Conservation (phyloP, 2,329 filamentous ascomycete genomes). For the Cryphonectria nitschkei region DNA sequence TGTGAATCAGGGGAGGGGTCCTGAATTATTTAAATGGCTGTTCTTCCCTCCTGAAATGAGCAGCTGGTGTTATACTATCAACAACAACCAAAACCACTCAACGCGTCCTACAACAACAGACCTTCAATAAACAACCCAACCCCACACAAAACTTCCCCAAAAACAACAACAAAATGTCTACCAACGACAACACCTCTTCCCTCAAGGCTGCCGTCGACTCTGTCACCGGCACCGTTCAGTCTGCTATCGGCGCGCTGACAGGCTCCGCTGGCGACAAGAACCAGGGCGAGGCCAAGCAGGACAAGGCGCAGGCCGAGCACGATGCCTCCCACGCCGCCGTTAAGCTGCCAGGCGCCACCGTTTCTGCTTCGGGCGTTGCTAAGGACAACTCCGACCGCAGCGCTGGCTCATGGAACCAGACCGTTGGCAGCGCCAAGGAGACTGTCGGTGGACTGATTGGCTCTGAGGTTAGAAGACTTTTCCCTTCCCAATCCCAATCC, state of each 20-base stretch:
- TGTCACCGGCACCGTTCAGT: slow-evolving; percentile 74
- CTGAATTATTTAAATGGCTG: slow-evolving; percentile 7
- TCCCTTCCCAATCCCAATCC: background rate
- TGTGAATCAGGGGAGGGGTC: slow-evolving; percentile 1
- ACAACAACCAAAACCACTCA: slow-evolving; percentile 11
- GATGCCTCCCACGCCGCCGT: slow-evolving; percentile 74
- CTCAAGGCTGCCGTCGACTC: slow-evolving; percentile 77
- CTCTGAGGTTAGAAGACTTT: slow-evolving; percentile 57
- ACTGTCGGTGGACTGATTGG: slow-evolving; percentile 75
- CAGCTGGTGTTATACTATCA: background rate
- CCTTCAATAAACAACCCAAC: slow-evolving; percentile 35
- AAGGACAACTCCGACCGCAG: slow-evolving; percentile 74
- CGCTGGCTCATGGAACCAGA: slow-evolving; percentile 83
- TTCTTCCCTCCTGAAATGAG: background rate
- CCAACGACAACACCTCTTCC: slow-evolving; percentile 66
- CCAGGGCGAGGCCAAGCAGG: slow-evolving; percentile 67
- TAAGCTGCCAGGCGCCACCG: slow-evolving; percentile 73
- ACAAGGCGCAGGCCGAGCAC: slow-evolving; percentile 68
- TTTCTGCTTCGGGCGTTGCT: slow-evolving; percentile 71
- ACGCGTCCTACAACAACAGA: background rate
- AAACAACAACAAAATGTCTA: slow-evolving; percentile 42
- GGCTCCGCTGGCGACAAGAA: slow-evolving; percentile 71
- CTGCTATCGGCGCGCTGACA: slow-evolving; percentile 70
- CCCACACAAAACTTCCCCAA: slow-evolving; percentile 27
- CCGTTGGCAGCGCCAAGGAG: slow-evolving; percentile 84